Evolutionary conservation across 495 filamentous ascomycete species (phyloP), one percentile per base, ranked within the genome.

Genomic region (Penicillium cosmopolitanum): DNA sequence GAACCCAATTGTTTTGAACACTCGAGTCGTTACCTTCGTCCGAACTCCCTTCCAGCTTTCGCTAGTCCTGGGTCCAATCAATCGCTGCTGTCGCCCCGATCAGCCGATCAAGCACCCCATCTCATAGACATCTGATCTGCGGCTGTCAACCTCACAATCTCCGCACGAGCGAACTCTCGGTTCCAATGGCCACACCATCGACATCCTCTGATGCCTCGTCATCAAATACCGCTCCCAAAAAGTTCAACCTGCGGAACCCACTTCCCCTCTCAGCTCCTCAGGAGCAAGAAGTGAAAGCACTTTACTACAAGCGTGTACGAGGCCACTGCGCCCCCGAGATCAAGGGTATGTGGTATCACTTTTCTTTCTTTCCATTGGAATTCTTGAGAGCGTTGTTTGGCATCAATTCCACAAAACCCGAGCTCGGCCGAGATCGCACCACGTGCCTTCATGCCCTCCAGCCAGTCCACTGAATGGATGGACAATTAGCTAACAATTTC

Each of bases 211-310:
- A 71, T 58, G 53, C 58, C 23, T 51, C 65, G 28, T 53, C 66
- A 53, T 51, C 66, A 23, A 40, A 55, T 16, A 21, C 60, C 18
- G 19, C 62, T 40, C 50, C 66, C 12, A 50, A 57, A 13, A 71
- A 74, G 64, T 74, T 77, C 60, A 80, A 79, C 62, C 70, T 81
- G 61, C 84, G 85, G 63, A 97, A 96, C 70, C 95, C 95, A 2
- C 77, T 96, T 48, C 95, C 96, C n/a, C 84, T 98, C 50, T 96
- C 93, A 48, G 87, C 96, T 5, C 80, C 88, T 9, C 95, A 98
- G 72, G 95, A 98, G 77, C 81, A 87, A 38, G 91, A 96, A 79
- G 93, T 98, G 47, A 85, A 91, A 51, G 88, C 96, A 62, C 73
- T 97, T 28, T 98, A 92, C 72, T 89, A 97, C 77, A 91, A 90